These are phyloP conservation scores for Porogramme epimiltina DNA, from an alignment of 1,284 basidiomycete genomes.

Conservation along the genomic window DNA sequence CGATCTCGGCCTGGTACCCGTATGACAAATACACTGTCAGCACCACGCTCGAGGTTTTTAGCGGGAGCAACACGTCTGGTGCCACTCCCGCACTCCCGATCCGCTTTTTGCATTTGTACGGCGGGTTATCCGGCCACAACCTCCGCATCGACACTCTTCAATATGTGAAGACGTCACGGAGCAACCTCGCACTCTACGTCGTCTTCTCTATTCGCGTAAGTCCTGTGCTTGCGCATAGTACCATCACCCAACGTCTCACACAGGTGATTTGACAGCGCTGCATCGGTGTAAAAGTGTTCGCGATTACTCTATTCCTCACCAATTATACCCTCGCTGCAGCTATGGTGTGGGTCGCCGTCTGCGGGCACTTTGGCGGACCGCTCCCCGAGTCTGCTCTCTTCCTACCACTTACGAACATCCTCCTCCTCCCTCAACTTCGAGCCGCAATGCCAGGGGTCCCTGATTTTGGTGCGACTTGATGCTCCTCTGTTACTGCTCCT, in stretches of 20 bases:
- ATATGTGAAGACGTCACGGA: constrained; percentile 1
- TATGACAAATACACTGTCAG: constrained; percentile 5
- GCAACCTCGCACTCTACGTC: constrained; percentile 2
- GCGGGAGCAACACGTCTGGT: background rate
- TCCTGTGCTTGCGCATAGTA: background rate
- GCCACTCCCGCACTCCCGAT: background rate
- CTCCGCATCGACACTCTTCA: background rate
- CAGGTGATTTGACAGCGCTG: background rate
- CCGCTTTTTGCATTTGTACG: constrained; percentile 4
- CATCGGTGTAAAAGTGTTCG: constrained; percentile 6
- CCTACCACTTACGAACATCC: constrained; percentile 11
- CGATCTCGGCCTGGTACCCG: constrained; percentile 10
- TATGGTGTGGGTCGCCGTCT: constrained; percentile 12
- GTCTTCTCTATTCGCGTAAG: constrained; percentile 3
- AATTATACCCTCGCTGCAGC: constrained; percentile 10
- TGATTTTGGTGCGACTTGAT: constrained; percentile 2
- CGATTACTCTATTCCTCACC: constrained; percentile 9
- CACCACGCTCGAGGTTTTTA: constrained; percentile 6
- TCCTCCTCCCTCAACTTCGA: constrained; percentile 7
- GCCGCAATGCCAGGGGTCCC: constrained; percentile 10
- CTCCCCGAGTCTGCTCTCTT: constrained; percentile 9
- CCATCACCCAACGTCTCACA: background rate
- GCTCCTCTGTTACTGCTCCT: too few species aligned
- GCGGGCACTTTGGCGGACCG: constrained; percentile 2
- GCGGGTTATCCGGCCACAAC: constrained; percentile 5